Evolutionary conservation across 495 filamentous ascomycete genomes (phyloP).

Genomic region (Penicillium salamii): DNA sequence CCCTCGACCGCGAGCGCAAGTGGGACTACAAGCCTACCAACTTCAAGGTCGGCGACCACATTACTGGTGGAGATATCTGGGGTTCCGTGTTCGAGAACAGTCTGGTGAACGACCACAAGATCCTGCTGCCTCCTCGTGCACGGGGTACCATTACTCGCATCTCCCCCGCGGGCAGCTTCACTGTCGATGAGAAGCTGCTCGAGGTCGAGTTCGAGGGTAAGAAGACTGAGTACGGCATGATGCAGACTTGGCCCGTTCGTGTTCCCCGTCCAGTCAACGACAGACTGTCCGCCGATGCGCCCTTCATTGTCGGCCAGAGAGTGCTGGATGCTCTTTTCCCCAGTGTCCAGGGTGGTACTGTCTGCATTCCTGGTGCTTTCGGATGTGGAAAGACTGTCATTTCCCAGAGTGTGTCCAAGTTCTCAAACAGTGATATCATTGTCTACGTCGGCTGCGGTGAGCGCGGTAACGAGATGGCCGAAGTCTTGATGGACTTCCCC

Average conservation of each 20-base stretch:
- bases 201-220: slow-evolving; percentile 97
- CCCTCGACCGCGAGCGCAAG: slow-evolving; percentile 80
- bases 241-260: slow-evolving; percentile 99
- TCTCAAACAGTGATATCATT: slow-evolving; percentile 99
- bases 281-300: slow-evolving; percentile 80
- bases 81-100: slow-evolving; percentile 95
- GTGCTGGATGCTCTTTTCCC: slow-evolving; percentile 98
- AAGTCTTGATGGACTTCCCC: slow-evolving; percentile 99
- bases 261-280: slow-evolving; percentile 87
- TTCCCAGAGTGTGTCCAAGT: slow-evolving; percentile 96
- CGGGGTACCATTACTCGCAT: slow-evolving; percentile 89
- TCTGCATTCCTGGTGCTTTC: slow-evolving; percentile 97
- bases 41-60: slow-evolving; percentile 92
- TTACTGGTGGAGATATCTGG: slow-evolving; percentile 93
- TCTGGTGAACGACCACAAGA: slow-evolving; percentile 90
- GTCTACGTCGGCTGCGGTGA: slow-evolving; percentile 98
- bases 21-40: slow-evolving; percentile 90
- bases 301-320: slow-evolving; percentile 93
- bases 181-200: slow-evolving; percentile 88
- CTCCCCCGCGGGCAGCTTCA: slow-evolving; percentile 85
- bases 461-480: slow-evolving; percentile 99
- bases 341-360: slow-evolving; percentile 93
- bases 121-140: slow-evolving; percentile 87
- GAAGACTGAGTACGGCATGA: slow-evolving; percentile 90
- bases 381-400: slow-evolving; percentile 99